Evolutionary conservation across 805 yeast genomes (phyloP), one percentile per base, ranked within the genome.

Genomic region (Candida ficus): DNA sequence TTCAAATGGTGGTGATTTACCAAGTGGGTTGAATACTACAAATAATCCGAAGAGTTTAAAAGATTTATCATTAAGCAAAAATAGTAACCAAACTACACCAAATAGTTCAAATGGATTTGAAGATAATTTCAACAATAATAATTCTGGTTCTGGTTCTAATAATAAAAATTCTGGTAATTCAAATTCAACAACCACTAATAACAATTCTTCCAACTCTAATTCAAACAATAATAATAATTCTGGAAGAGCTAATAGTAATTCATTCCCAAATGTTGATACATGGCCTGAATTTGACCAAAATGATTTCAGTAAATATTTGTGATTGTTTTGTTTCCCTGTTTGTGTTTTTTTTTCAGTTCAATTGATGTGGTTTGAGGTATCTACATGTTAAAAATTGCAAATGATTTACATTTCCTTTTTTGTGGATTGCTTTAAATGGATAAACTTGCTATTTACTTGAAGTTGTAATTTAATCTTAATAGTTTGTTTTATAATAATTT

Each of bases 1-100:
- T 35, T 47, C 56, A 3, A 51, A 56, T 35, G 60, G 60, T 28
- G 53, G 57, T 23, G 60, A 56, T 38, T 36, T 56, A 18, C 60
- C 60, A 16, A 47, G 50, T 10, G 60, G 59, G 0, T 30, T 54
- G 9, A 48, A 49, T 27, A 54, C 55, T 4, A 54, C 57, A 2
- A 48, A 35, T 25, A 45, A 49, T 46, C 54, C 56, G 18, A 46
- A 47, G 0, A 43, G 41, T n/a, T 21, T 53, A 25, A 50, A 48
- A 16, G 58, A 52, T 19, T 25, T 54, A 12, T 48, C 56, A 7
- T 28, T 23, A 9, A 30, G 12, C 17, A 20, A 32, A 11, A 34
- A 19, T 6, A 33, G 29, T 23, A 38, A 38, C 35, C 27, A 17
- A 17, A 36, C 29, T 21, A 35, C 32, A 7, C 30, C 38, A 7